Evolutionary conservation across 495 filamentous ascomycete species (phyloP), one percentile per base, ranked within the genome.

Genomic region (Daldinia childiae): DNA sequence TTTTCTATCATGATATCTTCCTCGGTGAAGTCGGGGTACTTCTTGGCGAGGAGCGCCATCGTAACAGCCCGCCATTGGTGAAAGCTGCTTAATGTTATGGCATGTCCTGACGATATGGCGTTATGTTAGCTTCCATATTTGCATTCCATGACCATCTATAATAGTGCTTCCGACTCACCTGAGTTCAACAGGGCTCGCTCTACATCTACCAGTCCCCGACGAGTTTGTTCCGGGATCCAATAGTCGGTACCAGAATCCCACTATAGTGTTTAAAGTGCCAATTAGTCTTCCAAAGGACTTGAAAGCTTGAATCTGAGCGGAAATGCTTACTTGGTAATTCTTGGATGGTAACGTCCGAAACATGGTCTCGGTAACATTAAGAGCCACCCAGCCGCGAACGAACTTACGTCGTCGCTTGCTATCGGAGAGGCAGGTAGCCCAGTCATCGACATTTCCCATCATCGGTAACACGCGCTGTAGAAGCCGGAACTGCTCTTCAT

Each of bases 221-320:
- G 50, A 15, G 50, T 29, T 21, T 52, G 50, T 52, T 52, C 50
- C 12, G 26, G 50, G 12, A 52, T 52, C 50, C 50, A 52, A n/a
- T 52, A 52, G 11, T 52, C 50, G 24, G 26, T 27, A 29, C 50
- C 50, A 14, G 50, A 52, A 52, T 52, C 26, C 24, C 50, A 29
- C 50, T 52, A 15, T 29, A 9, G 24, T 3, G 11, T 52, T 26
- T 52, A 2, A 6, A 52, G 50, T 29, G 4, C 0, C 6, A 21
- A 21, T 45, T 7, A 45, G 26, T 29, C 11, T n/a, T 52, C 7
- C 4, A 19, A 45, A 11, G 5, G 6, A 9, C 41, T 45, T 21
- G 11, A 14, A 27, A 11, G 9, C 26, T 27, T 14, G 1, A 15
- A 9, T 9, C 12, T 26, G 11, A 29, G 11, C 30, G 11, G 0